These are phyloP conservation scores for Fusarium sarcochroum DNA, from an alignment of 2,329 filamentous ascomycete genomes.

Conservation along the genomic window DNA sequence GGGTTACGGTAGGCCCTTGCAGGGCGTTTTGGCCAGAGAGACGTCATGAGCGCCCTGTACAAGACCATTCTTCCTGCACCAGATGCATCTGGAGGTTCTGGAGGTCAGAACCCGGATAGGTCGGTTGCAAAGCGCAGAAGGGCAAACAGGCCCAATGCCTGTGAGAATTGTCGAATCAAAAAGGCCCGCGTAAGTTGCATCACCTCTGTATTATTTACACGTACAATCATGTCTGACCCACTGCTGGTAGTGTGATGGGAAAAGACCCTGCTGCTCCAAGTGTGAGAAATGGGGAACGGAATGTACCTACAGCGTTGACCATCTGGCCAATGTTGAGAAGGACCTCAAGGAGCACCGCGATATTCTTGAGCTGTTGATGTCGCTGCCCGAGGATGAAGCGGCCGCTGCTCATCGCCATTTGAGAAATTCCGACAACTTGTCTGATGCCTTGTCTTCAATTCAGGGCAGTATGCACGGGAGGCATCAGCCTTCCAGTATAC, in stretches of 20 bases:
- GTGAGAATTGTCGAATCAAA: conserved; percentile 33
- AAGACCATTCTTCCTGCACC: conserved; percentile 23
- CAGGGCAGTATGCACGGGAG: conserved; percentile 33
- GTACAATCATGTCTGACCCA: conserved; percentile 15
- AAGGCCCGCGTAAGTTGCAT: conserved; percentile 34
- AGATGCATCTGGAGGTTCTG: conserved; percentile 2
- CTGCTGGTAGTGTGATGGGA: conserved; percentile 29
- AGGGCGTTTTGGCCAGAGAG: background rate
- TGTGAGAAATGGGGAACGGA: conserved; percentile 24
- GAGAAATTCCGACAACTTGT: background rate
- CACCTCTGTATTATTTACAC: too few species aligned
- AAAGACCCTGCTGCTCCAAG: conserved; percentile 28
- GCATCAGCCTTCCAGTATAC: conserved; percentile 26
- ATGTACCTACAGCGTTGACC: conserved; percentile 31
- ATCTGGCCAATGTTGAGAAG: conserved; percentile 24
- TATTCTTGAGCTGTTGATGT: conserved; percentile 25
- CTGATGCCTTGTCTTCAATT: conserved; percentile 21
- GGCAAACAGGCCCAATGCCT: conserved; percentile 32
- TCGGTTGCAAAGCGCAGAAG: conserved; percentile 20
- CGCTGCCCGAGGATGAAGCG: conserved; percentile 20
- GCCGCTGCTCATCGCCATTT: conserved; percentile 15
- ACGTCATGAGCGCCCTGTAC: conserved; percentile 13
- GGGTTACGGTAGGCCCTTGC: background rate
- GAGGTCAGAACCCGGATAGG: conserved; percentile 17
- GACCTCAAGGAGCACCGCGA: conserved; percentile 32